Evolutionary conservation across 257 asterid species (phyloP).

Genomic region (Rehmannia glutinosa): DNA sequence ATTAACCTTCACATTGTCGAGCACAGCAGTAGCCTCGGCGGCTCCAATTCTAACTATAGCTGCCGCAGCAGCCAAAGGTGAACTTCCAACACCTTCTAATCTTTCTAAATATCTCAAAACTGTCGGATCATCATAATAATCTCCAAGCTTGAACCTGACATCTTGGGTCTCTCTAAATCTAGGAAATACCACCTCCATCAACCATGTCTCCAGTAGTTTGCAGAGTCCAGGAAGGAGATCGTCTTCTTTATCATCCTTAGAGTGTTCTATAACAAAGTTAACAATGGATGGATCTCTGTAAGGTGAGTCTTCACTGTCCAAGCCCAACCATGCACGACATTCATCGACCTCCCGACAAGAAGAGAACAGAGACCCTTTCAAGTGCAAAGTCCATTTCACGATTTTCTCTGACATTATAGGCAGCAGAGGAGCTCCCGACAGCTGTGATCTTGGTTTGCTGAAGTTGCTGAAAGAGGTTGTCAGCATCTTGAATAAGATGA

Average conservation of each 20-base stretch:
- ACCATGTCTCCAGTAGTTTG: conserved; percentile 92
- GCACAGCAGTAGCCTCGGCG: conserved; percentile 85
- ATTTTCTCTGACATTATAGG: conserved; percentile 47
- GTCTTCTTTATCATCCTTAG: conserved; percentile 65
- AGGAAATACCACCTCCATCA: conserved; percentile 96
- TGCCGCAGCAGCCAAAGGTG: conserved; percentile 98
- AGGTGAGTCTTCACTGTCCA: conserved; percentile 69
- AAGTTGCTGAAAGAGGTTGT: conserved; percentile 94
- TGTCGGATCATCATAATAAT: conserved; percentile 92
- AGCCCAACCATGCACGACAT: conserved; percentile 90
- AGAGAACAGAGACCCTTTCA: conserved; percentile 97
- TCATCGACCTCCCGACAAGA: conserved; percentile 88
- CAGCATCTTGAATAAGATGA: conserved; percentile 89
- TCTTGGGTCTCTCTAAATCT: conserved; percentile 87
- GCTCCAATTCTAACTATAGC: conserved; percentile 96
- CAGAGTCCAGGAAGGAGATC: conserved; percentile 93
- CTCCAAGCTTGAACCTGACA: conserved; percentile 73
- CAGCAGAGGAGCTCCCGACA: conserved; percentile 39
- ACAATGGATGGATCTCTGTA: conserved; percentile 83
- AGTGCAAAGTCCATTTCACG: conserved; percentile 85
- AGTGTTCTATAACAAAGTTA: conserved; percentile 75
- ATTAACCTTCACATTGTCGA: conserved; percentile 76
- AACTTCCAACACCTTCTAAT: conserved; percentile 78
- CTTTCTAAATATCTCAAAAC: conserved; percentile 91
- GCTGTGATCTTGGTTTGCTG: conserved; percentile 78